Evolutionary conservation across 2,329 filamentous ascomycete species (phyloP).

Genomic region (Colletotrichum sp.): DNA sequence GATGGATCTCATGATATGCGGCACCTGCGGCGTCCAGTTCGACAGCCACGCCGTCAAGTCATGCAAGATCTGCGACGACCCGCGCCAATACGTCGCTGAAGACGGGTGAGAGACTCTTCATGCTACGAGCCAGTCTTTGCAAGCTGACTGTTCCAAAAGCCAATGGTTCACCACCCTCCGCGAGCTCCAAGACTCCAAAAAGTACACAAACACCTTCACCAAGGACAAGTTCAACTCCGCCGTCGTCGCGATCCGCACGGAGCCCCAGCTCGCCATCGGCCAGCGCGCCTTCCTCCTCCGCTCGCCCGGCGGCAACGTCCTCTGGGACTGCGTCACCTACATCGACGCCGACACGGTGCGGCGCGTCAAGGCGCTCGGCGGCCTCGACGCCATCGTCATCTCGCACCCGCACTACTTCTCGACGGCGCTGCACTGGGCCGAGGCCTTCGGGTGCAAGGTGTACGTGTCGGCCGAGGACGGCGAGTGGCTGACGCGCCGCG

Average conservation of each 20-base stretch:
- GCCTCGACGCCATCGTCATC: constrained; percentile 75
- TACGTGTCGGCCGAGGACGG: constrained; percentile 71
- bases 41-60: constrained; percentile 52
- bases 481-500: constrained; percentile 63
- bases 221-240: constrained; percentile 48
- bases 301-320: constrained; percentile 71
- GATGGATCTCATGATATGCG: constrained; percentile 59
- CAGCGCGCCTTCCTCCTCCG: constrained; percentile 74
- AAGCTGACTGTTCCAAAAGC: constrained; percentile 36
- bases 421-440: constrained; percentile 77
- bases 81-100: constrained; percentile 70
- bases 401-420: constrained; percentile 85
- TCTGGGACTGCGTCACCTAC: constrained; percentile 81
- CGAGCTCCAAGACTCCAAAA: constrained; percentile 38
- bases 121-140: not conserved
- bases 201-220: constrained; percentile 60
- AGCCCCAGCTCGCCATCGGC: constrained; percentile 73
- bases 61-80: constrained; percentile 77
- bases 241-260: constrained; percentile 52
- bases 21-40: constrained; percentile 74
- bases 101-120: not conserved
- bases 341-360: constrained; percentile 69
- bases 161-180: constrained; percentile 71
- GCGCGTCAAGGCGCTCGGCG: constrained; percentile 64
- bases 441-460: constrained; percentile 71